Evolutionary conservation across 208 protist genomes (phyloP), one percentile per base, ranked within the genome.

Genomic region (Trypanosoma cruzi): DNA sequence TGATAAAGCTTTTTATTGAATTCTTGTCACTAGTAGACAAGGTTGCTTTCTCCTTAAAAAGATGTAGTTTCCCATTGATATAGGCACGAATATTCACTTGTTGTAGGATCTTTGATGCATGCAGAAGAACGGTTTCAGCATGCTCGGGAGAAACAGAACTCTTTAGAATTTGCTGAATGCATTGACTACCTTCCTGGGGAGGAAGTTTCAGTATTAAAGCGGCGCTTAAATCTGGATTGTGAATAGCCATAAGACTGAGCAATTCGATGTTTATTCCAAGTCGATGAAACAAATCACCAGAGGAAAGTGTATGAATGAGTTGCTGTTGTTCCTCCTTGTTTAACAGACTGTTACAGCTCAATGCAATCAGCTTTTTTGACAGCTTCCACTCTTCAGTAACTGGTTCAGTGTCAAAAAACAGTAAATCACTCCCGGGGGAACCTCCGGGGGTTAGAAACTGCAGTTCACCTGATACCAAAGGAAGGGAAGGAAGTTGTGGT

Each of bases 171-270:
- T 65, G 56, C 56, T 90, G 82, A 40, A 90, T 68, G 53, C 73
- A 82, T 5, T 75, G 64, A 42, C 68, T 81, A 10, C 75, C 64
- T 5, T 67, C 76, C 2, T 76, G 26, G 0, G 56, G 37, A 0
- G 87, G 76, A 22, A 89, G 53, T 31, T 73, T 89, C 16, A 82
- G 49, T 37, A 93, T 76, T 34, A 90, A 56, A 0, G 63, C 71
- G 6, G 82, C 82, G 57, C 77, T 84, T 13, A 88, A 65, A 56
- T 87, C 85, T 24, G 85, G 80, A 60, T 87, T 90, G 48, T 89
- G 71, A 5, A 59, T 52, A 8, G 82, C 85, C 42, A 90, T 61
- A 37, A 75, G 76, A 52, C 58, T 67, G 34, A 88, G 42, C 49
- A 83, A 31, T 50, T 69, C 75, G 13, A 59, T 60, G 13, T 71